Percentiles rank a stretch among this genome's conserved stretches.
Evolutionary conservation across 75 land plant species (phyloP).

Genomic region (Sequoiadendron giganteum): DNA sequence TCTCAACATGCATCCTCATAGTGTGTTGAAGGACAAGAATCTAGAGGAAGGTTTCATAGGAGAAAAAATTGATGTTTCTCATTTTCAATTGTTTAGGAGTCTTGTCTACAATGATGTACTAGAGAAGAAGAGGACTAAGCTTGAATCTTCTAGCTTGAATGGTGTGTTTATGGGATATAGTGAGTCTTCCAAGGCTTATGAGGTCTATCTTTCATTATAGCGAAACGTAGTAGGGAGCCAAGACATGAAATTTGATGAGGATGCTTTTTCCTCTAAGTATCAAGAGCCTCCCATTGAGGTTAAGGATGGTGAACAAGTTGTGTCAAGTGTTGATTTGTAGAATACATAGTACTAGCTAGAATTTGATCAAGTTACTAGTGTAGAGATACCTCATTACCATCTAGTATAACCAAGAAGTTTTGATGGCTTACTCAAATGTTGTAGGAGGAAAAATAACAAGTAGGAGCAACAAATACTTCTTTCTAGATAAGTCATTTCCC

Average conservation of each 20-base stretch:
- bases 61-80: too few relatives aligned
- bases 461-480: background rate
- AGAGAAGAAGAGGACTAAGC: background rate
- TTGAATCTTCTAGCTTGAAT: background rate
- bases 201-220: background rate
- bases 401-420: background rate
- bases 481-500: background rate
- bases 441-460: background rate
- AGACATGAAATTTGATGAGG: background rate
- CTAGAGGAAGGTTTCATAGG: too few relatives aligned
- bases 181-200: background rate
- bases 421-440: background rate
- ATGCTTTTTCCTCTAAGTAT: background rate
- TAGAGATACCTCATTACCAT: background rate
- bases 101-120: too few relatives aligned
- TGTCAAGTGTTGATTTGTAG: background rate
- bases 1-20: background rate
- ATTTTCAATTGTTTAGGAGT: too few relatives aligned
- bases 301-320: background rate
- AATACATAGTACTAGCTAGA: background rate
- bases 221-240: background rate
- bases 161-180: background rate
- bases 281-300: background rate
- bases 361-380: background rate
- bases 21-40: background rate